Percentiles rank a stretch among this genome's conserved stretches.
These are phyloP conservation scores for Ganoderma lucidum DNA, from an alignment of 1,284 basidiomycete species.

Conservation along the genomic window DNA sequence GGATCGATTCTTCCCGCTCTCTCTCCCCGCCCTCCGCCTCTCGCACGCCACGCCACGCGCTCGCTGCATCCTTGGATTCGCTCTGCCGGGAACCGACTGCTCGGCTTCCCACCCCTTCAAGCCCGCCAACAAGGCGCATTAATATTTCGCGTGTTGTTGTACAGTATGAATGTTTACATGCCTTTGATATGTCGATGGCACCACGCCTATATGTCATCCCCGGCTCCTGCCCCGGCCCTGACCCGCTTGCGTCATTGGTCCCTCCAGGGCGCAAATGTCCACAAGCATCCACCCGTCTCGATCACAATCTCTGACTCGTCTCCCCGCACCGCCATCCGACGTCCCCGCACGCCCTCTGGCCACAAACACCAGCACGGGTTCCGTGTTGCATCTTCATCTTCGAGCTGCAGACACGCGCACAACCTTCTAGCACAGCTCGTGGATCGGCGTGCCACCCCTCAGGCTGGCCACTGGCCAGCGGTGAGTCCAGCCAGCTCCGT, in stretches of 20 bases:
- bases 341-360: not conserved
- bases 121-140: not conserved
- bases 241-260: not conserved
- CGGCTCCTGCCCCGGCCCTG: not conserved
- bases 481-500: not conserved
- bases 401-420: not conserved
- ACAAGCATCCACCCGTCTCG: constrained; percentile 2
- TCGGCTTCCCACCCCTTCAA: not conserved
- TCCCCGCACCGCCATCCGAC: not conserved
- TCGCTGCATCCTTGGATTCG: not conserved
- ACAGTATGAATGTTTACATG: not conserved
- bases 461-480: too few relatives aligned
- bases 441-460: not conserved
- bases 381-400: not conserved
- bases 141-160: not conserved
- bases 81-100: not conserved
- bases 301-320: not conserved
- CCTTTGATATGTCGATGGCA: not conserved
- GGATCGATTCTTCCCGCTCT: not conserved
- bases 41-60: not conserved
- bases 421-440: not conserved
- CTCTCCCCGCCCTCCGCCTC: not conserved
- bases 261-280: not conserved
- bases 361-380: too few relatives aligned
- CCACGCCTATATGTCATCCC: not conserved